phyloP scores from a whole-genome alignment of 2,329 filamentous ascomycete species.

The Aureobasidium sp. region DNA sequence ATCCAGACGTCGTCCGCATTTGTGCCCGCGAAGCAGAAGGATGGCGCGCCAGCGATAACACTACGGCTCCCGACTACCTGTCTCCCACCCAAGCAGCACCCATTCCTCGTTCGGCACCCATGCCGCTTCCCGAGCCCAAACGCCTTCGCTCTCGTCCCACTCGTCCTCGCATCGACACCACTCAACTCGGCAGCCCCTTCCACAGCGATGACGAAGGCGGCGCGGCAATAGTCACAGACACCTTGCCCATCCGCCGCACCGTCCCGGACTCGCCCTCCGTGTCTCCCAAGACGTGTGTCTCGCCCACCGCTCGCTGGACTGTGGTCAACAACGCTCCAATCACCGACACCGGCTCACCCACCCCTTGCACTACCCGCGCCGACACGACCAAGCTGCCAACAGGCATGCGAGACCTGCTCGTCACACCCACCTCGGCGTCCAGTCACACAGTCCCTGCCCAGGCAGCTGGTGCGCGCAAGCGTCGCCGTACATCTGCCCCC shows the following conservation, averaged over 20 bases:
- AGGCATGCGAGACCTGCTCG: conserved; percentile 2
- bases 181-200: conserved; percentile 9
- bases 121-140: conserved; percentile 1
- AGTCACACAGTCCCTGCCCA: background rate
- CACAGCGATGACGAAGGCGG: background rate
- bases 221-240: background rate
- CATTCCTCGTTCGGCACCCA: conserved; percentile 22
- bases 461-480: background rate
- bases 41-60: conserved; percentile 25
- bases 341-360: background rate
- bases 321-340: conserved; percentile 23
- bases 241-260: background rate
- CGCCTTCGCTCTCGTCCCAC: conserved; percentile 17
- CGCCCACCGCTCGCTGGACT: conserved; percentile 21
- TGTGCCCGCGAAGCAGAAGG: conserved; percentile 32
- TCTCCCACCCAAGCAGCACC: background rate
- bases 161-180: conserved; percentile 22
- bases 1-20: conserved; percentile 32
- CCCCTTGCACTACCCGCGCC: background rate
- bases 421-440: conserved; percentile 2
- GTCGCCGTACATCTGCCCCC: background rate
- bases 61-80: background rate
- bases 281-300: conserved; percentile 26
- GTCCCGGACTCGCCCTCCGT: conserved; percentile 22
- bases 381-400: background rate